phyloP scores from a whole-genome alignment of 352 stramenopile species.

The Phytophthora hibernalis region DNA sequence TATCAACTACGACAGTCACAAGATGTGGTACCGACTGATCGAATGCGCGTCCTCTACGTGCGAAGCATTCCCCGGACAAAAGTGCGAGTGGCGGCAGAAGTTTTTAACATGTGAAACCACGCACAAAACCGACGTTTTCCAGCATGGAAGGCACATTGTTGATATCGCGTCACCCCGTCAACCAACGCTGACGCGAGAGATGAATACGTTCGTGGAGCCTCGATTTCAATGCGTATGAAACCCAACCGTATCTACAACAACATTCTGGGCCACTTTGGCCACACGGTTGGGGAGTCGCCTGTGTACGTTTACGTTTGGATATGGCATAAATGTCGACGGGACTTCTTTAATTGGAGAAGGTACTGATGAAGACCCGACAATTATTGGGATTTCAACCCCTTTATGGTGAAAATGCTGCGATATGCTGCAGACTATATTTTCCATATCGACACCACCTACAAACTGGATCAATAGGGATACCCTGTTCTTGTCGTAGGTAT shows the following conservation, averaged over 20 bases:
- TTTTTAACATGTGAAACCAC: background rate
- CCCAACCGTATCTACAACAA: slow-evolving; percentile 13
- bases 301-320: slow-evolving; percentile 2
- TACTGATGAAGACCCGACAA: background rate
- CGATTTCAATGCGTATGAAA: slow-evolving; percentile 7
- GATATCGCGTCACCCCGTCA: background rate
- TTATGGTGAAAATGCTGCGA: slow-evolving; percentile 12
- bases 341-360: slow-evolving; percentile 1
- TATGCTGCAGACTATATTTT: slow-evolving; percentile 3
- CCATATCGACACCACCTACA: slow-evolving; percentile 16
- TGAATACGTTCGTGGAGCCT: slow-evolving; percentile 2
- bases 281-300: slow-evolving; percentile 2
- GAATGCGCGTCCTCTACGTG: background rate
- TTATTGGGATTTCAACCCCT: slow-evolving; percentile 10
- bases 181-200: slow-evolving; percentile 2
- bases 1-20: background rate
- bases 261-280: slow-evolving; percentile 6
- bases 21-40: background rate
- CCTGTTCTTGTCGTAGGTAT: slow-evolving; percentile 4
- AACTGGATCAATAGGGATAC: slow-evolving; percentile 5
- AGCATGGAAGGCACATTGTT: background rate
- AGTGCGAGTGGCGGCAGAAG: background rate
- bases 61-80: background rate
- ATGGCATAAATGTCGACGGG: background rate
- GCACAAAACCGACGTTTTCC: background rate